Evolutionary conservation across 257 asterid genomes (phyloP).

Genomic region (Solanum piurae): DNA sequence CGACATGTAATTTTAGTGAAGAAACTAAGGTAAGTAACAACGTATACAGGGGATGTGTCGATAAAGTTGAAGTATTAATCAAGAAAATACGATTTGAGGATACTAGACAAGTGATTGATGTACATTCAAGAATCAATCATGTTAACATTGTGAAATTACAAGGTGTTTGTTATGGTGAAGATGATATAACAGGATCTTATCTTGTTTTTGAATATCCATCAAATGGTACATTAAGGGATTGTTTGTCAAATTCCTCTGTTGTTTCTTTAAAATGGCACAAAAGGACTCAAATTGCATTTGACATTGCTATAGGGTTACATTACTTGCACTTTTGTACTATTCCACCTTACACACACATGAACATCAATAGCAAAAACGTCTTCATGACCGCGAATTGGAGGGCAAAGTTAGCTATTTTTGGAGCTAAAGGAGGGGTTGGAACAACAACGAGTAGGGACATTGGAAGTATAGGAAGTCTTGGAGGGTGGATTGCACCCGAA

Average conservation of each 20-base stretch:
- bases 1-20: slow-evolving; percentile 26
- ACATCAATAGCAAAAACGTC: slow-evolving; percentile 24
- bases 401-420: slow-evolving; percentile 48
- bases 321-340: slow-evolving; percentile 52
- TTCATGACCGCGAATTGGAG: slow-evolving; percentile 56
- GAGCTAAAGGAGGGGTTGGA: background rate
- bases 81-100: slow-evolving; percentile 33
- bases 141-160: slow-evolving; percentile 51
- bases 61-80: slow-evolving; percentile 33
- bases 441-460: slow-evolving; percentile 2
- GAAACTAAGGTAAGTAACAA: slow-evolving; percentile 14
- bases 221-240: slow-evolving; percentile 51
- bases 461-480: background rate
- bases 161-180: slow-evolving; percentile 53
- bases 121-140: slow-evolving; percentile 62
- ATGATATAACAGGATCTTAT: slow-evolving; percentile 27
- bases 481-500: slow-evolving; percentile 18
- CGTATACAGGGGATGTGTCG: slow-evolving; percentile 39
- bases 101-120: slow-evolving; percentile 34
- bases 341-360: slow-evolving; percentile 36
- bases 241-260: slow-evolving; percentile 14
- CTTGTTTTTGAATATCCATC: slow-evolving; percentile 52
- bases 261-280: slow-evolving; percentile 33
- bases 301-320: slow-evolving; percentile 55
- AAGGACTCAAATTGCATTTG: slow-evolving; percentile 62